Evolutionary conservation across 2,329 filamentous ascomycete species (phyloP).

Genomic region (Chalara sp.): DNA sequence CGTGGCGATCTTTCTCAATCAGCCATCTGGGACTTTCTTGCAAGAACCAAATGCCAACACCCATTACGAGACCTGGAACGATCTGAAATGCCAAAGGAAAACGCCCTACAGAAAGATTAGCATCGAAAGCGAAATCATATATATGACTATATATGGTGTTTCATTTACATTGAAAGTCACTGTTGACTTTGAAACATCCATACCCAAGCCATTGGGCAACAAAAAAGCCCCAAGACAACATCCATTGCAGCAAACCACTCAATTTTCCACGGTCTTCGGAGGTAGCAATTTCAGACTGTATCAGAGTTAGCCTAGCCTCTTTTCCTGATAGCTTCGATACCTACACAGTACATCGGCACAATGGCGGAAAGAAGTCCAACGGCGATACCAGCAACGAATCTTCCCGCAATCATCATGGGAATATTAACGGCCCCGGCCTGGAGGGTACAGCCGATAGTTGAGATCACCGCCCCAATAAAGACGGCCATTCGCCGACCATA

Average conservation of each 20-base stretch:
- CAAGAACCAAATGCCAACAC: constrained; percentile 41
- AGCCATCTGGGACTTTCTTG: constrained; percentile 52
- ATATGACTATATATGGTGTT: too few species aligned
- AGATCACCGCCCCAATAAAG: constrained; percentile 22
- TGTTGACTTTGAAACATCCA: constrained; percentile 11
- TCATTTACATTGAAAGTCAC: constrained; percentile 8
- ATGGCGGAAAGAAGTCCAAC: constrained; percentile 39
- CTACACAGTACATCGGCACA: constrained; percentile 37
- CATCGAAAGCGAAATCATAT: too few species aligned
- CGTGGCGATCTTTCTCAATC: constrained; percentile 49
- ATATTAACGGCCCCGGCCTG: constrained; percentile 24
- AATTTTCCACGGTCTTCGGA: constrained; percentile 15
- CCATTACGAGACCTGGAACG: constrained; percentile 43
- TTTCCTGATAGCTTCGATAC: neutral
- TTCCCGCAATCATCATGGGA: constrained; percentile 37
- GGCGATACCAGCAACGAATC: constrained; percentile 41
- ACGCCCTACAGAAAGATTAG: constrained; percentile 38
- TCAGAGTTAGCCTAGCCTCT: neutral
- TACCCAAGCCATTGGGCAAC: constrained; percentile 22
- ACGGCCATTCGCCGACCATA: constrained; percentile 26
- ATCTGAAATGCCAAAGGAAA: constrained; percentile 51
- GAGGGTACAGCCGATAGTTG: constrained; percentile 24
- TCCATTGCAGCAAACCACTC: constrained; percentile 20
- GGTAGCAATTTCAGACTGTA: constrained; percentile 15
- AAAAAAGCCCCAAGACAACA: constrained; percentile 22